Base-by-base conservation (phyloP, 306 rosid species). In the Cucurbita ficifolia region DNA sequence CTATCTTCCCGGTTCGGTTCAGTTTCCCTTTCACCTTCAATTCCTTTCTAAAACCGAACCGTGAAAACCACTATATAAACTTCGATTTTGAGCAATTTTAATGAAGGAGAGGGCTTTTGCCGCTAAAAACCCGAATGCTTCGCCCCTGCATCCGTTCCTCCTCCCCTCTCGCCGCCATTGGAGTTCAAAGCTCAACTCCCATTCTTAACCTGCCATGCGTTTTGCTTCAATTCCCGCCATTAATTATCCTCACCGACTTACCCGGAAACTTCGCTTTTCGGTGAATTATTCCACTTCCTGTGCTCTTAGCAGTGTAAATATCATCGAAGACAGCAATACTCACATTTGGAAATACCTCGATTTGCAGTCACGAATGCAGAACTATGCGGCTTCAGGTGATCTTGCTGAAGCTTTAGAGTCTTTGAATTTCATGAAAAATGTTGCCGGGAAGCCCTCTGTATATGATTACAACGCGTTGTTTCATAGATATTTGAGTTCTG, bases 401-500 rank as follows among this genome's bases (percentile, higher is more conserved):
- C 76, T 82, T 43, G 7, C 16, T 17, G 61, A 76, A 69, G 84
- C 88, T 39, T 57, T 80, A 16, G 77, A 80, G 2, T 69, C 82
- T 50, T 75, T 85, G 74, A 67, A 55, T 54, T 73, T 69, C 50
- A 85, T 82, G 88, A 62, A 70, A 62, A 67, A 60, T 46, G 36
- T 76, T 42, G 46, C 63, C 0, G 83, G 78, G 61, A 85, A 85
- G 76, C 86, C 84, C 9, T 72, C 79, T 12, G 84, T 82, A 17
- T 80, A 80, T 51, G 88, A 85, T 70, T 82, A 69, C 54, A 85
- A 85, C 59, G 77, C 82, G 78, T 61, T 78, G 78, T 76, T 82
- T 52, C 10, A 76, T 54, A 79, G 70, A 78, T 76, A 80, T 76
- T 43, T 82, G 52, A 78, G 57, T 60, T 82, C 84, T 22, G 78